Evolutionary conservation across 208 protist species (phyloP), one percentile per base, ranked within the genome.

Genomic region (Leishmania guyanensis): DNA sequence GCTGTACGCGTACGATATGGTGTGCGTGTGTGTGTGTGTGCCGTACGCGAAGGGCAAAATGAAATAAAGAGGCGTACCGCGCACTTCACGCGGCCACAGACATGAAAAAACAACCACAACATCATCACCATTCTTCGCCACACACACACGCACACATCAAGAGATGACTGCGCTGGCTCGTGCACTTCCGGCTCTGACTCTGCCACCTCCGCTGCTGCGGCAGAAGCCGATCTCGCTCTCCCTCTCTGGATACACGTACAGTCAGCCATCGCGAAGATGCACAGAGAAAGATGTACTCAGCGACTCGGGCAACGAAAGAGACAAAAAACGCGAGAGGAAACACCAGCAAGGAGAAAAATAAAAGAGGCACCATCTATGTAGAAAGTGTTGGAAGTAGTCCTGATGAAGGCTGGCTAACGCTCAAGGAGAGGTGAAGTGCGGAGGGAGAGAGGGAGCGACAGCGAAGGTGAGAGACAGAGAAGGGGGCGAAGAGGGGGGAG

Each of bases 171-270:
- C 46, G n/a, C 22, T 29, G 43, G 69, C 46, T 29, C 26, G 69
- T 73, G 36, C 39, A 14, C 43, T 53, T 29, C 39, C 62, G 10
- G 9, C 46, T 73, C 69, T 46, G 46, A 26, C 20, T 29, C 69
- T 48, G 48, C 26, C 69, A 1, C 62, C 58, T 50, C 75, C 73
- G 50, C 69, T 53, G 56, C 72, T 26, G n/a, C 36, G 2, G 58
- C 70, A 71, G 29, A 48, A 43, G 51, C 14, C 8, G 14, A 43
- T 79, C 50, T 51, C 62, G 48, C 72, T 83, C 73, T 29, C 73
- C 58, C 46, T 51, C 56, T 70, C 75, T 1, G 26, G 20, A 29
- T 60, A 64, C 62, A 48, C 54, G 60, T 56, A 56, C 26, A 39
- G 46, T 56, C 75, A 12, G 33, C 29, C 39, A 46, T 60, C 51